These are phyloP conservation scores for Cyberlindnera euphorbiiphila DNA, from an alignment of 805 yeast species.

Conservation along the genomic window DNA sequence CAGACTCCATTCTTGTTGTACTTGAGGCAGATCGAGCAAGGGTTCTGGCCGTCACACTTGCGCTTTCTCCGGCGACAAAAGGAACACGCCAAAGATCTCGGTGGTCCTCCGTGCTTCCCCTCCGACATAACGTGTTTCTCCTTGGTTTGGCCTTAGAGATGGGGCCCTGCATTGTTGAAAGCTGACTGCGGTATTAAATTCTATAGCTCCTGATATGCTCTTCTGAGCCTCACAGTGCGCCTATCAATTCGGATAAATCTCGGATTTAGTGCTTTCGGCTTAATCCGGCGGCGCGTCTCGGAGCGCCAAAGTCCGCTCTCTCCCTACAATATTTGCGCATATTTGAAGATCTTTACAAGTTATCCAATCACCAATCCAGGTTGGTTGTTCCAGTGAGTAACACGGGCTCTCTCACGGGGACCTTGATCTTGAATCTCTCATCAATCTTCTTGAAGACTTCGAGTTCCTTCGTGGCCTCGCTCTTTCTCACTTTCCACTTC, in stretches of 20 bases:
- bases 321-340: too few relatives aligned
- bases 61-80: constrained; percentile 40
- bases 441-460: constrained; percentile 20
- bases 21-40: constrained; percentile 41
- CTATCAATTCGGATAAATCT: too few relatives aligned
- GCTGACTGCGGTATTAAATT: too few relatives aligned
- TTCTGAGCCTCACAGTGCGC: too few relatives aligned
- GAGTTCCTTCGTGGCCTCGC: constrained; percentile 18
- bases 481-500: constrained; percentile 32
- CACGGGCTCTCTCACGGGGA: constrained; percentile 26
- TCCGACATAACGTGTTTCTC: background rate
- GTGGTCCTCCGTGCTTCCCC: background rate
- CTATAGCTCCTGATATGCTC: too few relatives aligned
- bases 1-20: constrained; percentile 25
- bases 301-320: too few relatives aligned
- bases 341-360: background rate
- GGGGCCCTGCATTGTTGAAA: too few relatives aligned
- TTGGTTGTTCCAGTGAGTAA: too few relatives aligned
- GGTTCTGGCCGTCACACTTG: constrained; percentile 43
- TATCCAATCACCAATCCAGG: constrained; percentile 22
- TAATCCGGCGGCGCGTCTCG: too few relatives aligned
- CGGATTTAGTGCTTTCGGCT: too few relatives aligned
- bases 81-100: constrained; percentile 35
- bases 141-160: background rate
- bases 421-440: constrained; percentile 23